A percentile compares a stretch with the other conserved stretches of the same genome.
Conservation (phyloP, 2,329 filamentous ascomycete species). For the Epichloe elymi region DNA sequence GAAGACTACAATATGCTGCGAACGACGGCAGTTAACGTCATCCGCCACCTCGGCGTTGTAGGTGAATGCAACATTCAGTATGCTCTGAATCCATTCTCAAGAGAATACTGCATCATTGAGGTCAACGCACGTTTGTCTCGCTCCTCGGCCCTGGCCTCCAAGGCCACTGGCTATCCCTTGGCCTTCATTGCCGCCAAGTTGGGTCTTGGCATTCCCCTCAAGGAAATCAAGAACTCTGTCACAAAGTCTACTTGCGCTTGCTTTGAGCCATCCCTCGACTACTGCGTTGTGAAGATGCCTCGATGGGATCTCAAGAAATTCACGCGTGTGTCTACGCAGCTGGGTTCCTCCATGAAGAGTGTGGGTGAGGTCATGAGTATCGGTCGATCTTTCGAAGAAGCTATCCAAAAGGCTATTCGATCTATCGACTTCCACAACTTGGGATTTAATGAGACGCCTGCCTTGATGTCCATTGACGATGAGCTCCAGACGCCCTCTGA, state of each 20-base stretch:
- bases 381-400: conserved; percentile 91
- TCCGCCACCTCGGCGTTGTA: conserved; percentile 90
- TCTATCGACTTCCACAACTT: conserved; percentile 91
- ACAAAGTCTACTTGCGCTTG: conserved; percentile 93
- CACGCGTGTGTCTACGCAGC: conserved; percentile 85
- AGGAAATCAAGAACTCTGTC: conserved; percentile 92
- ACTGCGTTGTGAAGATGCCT: conserved; percentile 97
- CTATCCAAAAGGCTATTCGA: conserved; percentile 95
- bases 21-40: conserved; percentile 92
- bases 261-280: conserved; percentile 96
- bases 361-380: conserved; percentile 99
- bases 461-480: conserved; percentile 88
- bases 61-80: conserved; percentile 99
- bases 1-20: conserved; percentile 99
- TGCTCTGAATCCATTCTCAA: conserved; percentile 85
- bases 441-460: conserved; percentile 83
- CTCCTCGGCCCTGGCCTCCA: conserved; percentile 90
- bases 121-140: conserved; percentile 93
- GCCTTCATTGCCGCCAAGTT: conserved; percentile 96
- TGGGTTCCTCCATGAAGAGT: conserved; percentile 99
- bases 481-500: conserved; percentile 96
- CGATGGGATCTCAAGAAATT: conserved; percentile 99
- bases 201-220: conserved; percentile 84
- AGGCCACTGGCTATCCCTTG: conserved; percentile 90
- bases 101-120: conserved; percentile 97